Evolutionary conservation across 1,284 basidiomycete genomes (phyloP).

Genomic region (Exobasidium cylindrosporum): DNA sequence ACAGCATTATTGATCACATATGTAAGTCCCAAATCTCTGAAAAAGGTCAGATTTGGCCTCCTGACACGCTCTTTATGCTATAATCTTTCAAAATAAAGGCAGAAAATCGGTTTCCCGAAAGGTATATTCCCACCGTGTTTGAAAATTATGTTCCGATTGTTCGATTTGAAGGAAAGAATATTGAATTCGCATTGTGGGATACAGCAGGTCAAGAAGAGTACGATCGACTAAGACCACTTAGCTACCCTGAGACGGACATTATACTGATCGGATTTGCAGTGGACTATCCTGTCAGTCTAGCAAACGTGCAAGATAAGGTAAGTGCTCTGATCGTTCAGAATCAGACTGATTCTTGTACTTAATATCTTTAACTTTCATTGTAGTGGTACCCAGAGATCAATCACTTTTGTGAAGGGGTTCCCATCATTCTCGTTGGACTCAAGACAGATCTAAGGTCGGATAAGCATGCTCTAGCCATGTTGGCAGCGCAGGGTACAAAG

Average conservation of each 20-base stretch:
- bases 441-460: conserved; percentile 81
- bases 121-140: conserved; percentile 96
- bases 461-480: conserved; percentile 82
- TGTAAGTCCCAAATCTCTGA: conserved; percentile 61
- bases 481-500: conserved; percentile 82
- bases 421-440: conserved; percentile 85
- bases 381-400: conserved; percentile 97
- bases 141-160: conserved; percentile 89
- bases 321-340: conserved; percentile 4
- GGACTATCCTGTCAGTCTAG: conserved; percentile 90
- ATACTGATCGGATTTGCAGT: conserved; percentile 95
- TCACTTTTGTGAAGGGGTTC: conserved; percentile 92
- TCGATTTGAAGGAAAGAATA: conserved; percentile 78
- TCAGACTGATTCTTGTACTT: no score
- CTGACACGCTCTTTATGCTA: conserved; percentile 59
- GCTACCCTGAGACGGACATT: conserved; percentile 93
- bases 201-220: conserved; percentile 98
- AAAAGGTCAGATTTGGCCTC: neutral
- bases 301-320: conserved; percentile 77
- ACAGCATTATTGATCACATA: conserved; percentile 69
- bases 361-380: no score
- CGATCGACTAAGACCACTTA: conserved; percentile 85
- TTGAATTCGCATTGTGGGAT: conserved; percentile 96
- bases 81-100: conserved; percentile 75
- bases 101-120: conserved; percentile 96